Base-by-base conservation (phyloP, 768 basidiomycete species). In the Tylopilus plumbeoviolaceoides region DNA sequence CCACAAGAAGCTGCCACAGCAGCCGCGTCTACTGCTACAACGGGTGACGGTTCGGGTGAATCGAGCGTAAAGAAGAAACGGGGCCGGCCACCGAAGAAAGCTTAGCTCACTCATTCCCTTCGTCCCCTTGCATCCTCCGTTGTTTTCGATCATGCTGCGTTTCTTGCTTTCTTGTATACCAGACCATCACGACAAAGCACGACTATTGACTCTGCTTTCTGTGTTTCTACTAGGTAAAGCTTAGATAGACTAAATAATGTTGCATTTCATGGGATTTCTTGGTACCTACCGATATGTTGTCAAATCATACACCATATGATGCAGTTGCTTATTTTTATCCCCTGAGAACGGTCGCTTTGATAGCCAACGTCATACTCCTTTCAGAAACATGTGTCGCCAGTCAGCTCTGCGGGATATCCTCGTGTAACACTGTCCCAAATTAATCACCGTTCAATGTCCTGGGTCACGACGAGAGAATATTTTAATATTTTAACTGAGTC, bases 41-140 rank as follows among this genome's bases (percentile, higher is more conserved):
- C 66, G 55, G 76, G 69, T 10, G 74, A 72, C 44, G 72, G 75
- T 53, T 65, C 59, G 35, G 72, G 73, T 38, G 84, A 85, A 63
- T 59, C 82, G 54, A 73, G 72, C 62, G 61, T 69, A 51, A 83
- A 82, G 78, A 87, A 78, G 79, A 89, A 84, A 73, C 77, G 87
- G 57, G 86, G 87, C 49, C 78, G 87, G 62, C 88, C 87, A 62
- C 80, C 84, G 56, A 77, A 77, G 69, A 70, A 72, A 60, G 39
- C 58, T 33, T 70, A 62, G 38, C 49, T 53, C 55, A 38, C 30
- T n/a, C 30, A 15, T 46, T 45, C 38, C 43, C 48, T 50, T 53
- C 44, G 11, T 45, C 30, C 36, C 44, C 53, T 33, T 51, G 35
- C 53, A 40, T 59, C 54, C 53, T 56, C 55, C 53, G 15, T 27